phyloP scores from a whole-genome alignment of 1,284 basidiomycete species.

The Irpex lacteus region DNA sequence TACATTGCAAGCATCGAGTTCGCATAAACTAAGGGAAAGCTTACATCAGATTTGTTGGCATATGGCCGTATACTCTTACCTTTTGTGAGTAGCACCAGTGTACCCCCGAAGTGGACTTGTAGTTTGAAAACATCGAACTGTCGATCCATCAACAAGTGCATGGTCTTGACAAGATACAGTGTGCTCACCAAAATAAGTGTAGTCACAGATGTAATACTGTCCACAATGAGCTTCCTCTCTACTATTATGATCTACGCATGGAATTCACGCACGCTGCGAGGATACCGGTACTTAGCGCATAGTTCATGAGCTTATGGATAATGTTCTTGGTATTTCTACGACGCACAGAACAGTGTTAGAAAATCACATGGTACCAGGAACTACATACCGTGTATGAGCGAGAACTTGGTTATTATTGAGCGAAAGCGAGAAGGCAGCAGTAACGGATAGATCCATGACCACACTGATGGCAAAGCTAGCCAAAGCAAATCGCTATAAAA shows the following conservation, averaged over 20 bases:
- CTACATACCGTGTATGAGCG: neutral
- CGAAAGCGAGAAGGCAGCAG: no score
- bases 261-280: neutral
- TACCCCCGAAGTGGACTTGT: neutral
- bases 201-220: neutral
- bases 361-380: neutral
- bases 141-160: neutral
- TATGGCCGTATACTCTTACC: neutral
- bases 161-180: neutral
- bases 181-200: neutral
- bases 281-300: neutral
- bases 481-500: no score
- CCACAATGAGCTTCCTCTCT: neutral
- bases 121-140: neutral
- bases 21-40: neutral
- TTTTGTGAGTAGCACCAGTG: neutral
- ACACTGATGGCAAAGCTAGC: no score
- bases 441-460: no score
- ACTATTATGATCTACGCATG: neutral
- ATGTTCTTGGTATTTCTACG: neutral
- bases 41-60: neutral
- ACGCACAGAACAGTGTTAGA: neutral
- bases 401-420: neutral
- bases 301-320: neutral
- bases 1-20: neutral